Evolutionary conservation across 768 basidiomycete species (phyloP), one percentile per base, ranked within the genome.

Genomic region (Hemileccinum impolitum): DNA sequence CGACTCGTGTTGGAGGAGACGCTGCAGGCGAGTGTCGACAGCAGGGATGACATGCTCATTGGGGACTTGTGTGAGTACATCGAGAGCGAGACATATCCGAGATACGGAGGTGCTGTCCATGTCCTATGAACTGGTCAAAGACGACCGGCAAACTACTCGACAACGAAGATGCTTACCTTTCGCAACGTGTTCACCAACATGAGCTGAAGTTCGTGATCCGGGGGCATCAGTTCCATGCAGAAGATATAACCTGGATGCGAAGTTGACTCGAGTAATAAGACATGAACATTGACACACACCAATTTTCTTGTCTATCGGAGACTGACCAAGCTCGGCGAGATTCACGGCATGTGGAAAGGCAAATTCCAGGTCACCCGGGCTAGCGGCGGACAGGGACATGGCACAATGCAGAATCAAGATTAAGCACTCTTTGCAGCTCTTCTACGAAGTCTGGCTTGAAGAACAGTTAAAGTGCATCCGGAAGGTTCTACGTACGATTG

Each of bases 101-200:
- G 81, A 58, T 37, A 78, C 55, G 3, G 72, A 68, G 3, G 72
- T 52, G 44, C 79, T 80, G 64, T 90, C 87, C 25, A 94, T 63
- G 60, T 94, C 90, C 90, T 92, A 26, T 5, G 19, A 17, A 38
- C 12, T 12, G 21, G 17, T 59, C n/a, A 62, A 49, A 38, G 9
- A 37, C 13, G 18, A 34, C 19, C 13, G 32, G 26, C 39, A 17
- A 39, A 37, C 10, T 8, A 52, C 26, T 41, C 10, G 36, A 28
- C 25, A 15, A 31, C 10, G 45, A 40, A 5, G 31, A 25, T 7
- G 38, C 63, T 48, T 57, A 83, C 90, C 77, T 93, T 93, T 53
- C 89, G 82, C 30, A 91, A 63, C 5, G 90, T 91, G 56, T 94
- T 94, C 50, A 93, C 83, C 18, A 92, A 75, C 85, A 94, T 90